These are phyloP conservation scores for Sordariomycetes sp. DNA, from an alignment of 2,329 filamentous ascomycete genomes.

Conservation along the genomic window DNA sequence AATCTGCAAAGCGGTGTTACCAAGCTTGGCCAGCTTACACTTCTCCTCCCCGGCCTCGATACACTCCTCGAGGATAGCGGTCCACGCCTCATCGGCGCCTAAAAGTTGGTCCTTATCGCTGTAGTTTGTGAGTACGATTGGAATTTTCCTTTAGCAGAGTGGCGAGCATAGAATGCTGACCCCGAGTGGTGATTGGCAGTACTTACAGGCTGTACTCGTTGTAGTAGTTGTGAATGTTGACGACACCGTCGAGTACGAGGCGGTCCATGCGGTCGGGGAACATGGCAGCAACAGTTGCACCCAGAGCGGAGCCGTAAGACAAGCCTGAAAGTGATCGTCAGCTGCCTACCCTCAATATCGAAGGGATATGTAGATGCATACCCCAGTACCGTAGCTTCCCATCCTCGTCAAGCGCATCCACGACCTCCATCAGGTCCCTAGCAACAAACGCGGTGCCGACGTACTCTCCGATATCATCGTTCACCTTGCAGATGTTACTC, in stretches of 20 bases:
- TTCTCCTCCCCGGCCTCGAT: neutral
- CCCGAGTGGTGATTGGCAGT: neutral
- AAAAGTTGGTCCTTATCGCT: conserved; percentile 10
- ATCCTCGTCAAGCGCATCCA: conserved; percentile 22
- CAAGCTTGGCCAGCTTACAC: conserved; percentile 29
- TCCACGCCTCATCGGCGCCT: neutral
- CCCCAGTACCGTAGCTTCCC: conserved; percentile 22
- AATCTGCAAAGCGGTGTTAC: conserved; percentile 24
- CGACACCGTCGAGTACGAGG: conserved; percentile 22
- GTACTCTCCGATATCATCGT: conserved; percentile 11
- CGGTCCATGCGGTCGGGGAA: conserved; percentile 25
- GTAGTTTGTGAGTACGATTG: neutral
- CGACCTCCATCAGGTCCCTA: conserved; percentile 22
- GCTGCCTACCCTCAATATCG: neutral
- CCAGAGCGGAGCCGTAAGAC: conserved; percentile 26
- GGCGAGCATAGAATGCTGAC: too few species aligned
- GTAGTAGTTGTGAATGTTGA: conserved; percentile 17
- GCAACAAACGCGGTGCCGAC: conserved; percentile 19
- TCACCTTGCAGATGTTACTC: conserved; percentile 12
- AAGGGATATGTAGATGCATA: conserved; percentile 5
- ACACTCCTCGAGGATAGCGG: neutral
- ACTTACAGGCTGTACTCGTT: neutral
- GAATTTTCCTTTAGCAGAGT: neutral
- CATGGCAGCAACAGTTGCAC: conserved; percentile 23
- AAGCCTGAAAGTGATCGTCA: conserved; percentile 13